Base-by-base conservation (phyloP, 345 rosid species). In the Pistacia vera region DNA sequence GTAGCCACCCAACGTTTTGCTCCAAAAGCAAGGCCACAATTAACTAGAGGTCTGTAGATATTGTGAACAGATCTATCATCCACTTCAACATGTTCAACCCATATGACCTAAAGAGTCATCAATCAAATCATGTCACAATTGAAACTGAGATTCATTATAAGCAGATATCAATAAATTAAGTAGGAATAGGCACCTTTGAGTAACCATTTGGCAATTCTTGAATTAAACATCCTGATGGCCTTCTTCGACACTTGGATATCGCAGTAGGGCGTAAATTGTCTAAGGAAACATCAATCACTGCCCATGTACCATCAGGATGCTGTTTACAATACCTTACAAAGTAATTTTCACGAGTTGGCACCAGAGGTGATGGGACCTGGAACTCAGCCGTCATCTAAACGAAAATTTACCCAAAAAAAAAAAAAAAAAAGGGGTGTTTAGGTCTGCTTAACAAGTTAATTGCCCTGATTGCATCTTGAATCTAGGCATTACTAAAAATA, bases 161-260 rank as follows among this genome's bases (percentile, higher is more conserved):
- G 38, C 12, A 20, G 46, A 7, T 38, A 38, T 16, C 20, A 1
- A 16, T 14, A 38, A 12, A 25, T 25, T 3, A 28, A 63, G 46
- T 36, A 70, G 28, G 17, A 60, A 3, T 13, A 25, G 8, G 17
- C 70, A 93, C 99, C 99, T 95, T 95, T 1, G 99, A 95, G 85
- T 93, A 93, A 20, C 98, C 98, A 82, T 93, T 93, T 52, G 89
- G 96, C 79, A 95, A 55, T 85, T 93, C 98, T 81, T 90, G 96
- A 78, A 95, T 95, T 48, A 95, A 74, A 77, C 99, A 95, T 68
- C 99, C 99, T 0, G 99, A 95, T 25, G 98, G 97, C 86, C 98
- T 88, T 84, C 98, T 90, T 81, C 95, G 79, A 75, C 86, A 79
- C 83, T 86, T 91, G 4, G 83, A 74, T 44, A 80, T 70, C 0